Percentiles rank a stretch among this genome's conserved stretches.
Conservation (phyloP, 129 eudicot genomes). For the Glebionis coronaria region DNA sequence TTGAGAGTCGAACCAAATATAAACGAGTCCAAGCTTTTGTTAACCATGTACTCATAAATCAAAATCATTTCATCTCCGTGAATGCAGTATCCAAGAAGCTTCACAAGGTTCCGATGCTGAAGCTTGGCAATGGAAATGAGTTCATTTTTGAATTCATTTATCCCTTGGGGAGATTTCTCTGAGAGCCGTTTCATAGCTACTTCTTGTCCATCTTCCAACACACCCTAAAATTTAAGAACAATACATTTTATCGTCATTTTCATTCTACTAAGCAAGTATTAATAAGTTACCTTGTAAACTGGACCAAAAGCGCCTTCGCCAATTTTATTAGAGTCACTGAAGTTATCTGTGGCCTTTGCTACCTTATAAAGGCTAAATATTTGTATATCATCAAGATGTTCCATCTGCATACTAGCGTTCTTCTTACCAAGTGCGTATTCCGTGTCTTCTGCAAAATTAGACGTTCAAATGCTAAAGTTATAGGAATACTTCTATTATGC, state of each 20-base stretch:
- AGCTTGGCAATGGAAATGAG: constrained; percentile 17
- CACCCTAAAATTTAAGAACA: not conserved
- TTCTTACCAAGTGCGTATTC: not conserved
- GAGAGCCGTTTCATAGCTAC: not conserved
- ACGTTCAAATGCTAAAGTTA: too few relatives aligned
- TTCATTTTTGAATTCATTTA: constrained; percentile 17
- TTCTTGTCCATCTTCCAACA: not conserved
- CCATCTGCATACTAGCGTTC: not conserved
- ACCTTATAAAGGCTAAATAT: not conserved
- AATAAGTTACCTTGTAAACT: not conserved
- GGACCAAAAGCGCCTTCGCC: constrained; percentile 13
- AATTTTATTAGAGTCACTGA: not conserved
- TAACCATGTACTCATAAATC: too few relatives aligned
- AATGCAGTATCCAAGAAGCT: constrained; percentile 6
- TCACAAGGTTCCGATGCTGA: constrained; percentile 31
- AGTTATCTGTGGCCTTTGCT: constrained; percentile 3
- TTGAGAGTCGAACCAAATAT: not conserved
- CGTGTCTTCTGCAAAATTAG: too few relatives aligned
- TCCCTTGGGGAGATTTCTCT: not conserved
- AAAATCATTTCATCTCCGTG: not conserved
- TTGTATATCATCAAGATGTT: constrained; percentile 1
- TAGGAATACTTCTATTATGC: too few relatives aligned
- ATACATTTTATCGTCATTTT: too few relatives aligned
- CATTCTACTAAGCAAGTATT: too few relatives aligned
- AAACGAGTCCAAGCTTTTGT: not conserved